Percentiles rank a stretch among this genome's conserved stretches.
Evolutionary conservation across 2,329 filamentous ascomycete species (phyloP).

Genomic region (Aureobasidium sp.): DNA sequence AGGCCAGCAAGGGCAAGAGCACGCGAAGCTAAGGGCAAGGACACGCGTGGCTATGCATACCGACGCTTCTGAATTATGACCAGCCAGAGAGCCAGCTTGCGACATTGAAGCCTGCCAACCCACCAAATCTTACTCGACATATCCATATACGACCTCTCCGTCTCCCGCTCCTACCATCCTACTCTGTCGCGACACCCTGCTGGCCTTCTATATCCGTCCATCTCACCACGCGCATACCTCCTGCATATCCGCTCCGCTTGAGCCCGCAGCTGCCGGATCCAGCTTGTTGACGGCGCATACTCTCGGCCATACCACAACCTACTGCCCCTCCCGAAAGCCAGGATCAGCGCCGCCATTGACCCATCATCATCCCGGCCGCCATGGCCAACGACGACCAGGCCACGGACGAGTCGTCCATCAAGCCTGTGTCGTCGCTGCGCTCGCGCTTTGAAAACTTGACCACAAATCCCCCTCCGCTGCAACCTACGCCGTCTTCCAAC

Average conservation of each 20-base stretch:
- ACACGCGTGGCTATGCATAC: slow-evolving; percentile 7
- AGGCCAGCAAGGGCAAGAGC: not conserved
- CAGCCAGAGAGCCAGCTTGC: not conserved
- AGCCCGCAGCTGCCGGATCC: not conserved
- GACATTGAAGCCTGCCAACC: slow-evolving; percentile 2
- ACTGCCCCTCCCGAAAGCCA: not conserved
- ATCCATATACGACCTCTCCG: not conserved
- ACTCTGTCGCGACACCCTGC: not conserved
- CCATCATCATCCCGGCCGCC: not conserved
- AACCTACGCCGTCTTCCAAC: not conserved
- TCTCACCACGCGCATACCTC: not conserved
- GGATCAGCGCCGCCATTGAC: not conserved
- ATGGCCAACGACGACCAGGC: slow-evolving; percentile 14
- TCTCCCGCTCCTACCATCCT: not conserved
- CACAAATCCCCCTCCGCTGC: slow-evolving; percentile 22
- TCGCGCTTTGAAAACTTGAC: slow-evolving; percentile 74
- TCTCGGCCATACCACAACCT: not conserved
- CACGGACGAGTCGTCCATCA: slow-evolving; percentile 68
- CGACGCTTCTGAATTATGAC: not conserved
- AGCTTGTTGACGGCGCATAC: not conserved
- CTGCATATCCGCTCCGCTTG: not conserved
- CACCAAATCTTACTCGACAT: not conserved
- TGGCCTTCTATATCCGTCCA: not conserved
- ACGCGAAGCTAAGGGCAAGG: not conserved
- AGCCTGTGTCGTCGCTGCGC: slow-evolving; percentile 72